Percentiles rank a stretch among this genome's conserved stretches.
Evolutionary conservation across 83 land plant species (phyloP).

Genomic region (Thuja plicata): DNA sequence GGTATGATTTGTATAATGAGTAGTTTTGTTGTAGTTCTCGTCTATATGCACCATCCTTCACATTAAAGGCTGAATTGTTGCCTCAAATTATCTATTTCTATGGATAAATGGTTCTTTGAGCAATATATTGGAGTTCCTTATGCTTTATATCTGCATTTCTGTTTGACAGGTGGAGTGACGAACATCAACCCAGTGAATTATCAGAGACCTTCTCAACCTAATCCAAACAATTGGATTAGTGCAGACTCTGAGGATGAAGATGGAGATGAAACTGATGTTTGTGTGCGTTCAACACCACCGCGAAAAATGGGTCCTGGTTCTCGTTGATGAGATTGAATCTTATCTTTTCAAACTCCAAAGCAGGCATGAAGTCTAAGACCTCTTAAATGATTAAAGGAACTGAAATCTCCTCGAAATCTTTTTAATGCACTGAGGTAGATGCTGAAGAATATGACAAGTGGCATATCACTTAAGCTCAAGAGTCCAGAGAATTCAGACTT

Average conservation of each 20-base stretch:
- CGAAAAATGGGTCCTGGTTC: background rate
- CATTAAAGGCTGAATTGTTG: background rate
- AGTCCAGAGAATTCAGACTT: background rate
- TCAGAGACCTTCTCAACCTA: slow-evolving; percentile 1
- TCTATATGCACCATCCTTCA: background rate
- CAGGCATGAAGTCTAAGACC: background rate
- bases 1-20: background rate
- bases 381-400: background rate
- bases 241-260: slow-evolving; percentile 15
- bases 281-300: slow-evolving; percentile 10
- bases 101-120: background rate
- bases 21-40: background rate
- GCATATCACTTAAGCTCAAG: background rate
- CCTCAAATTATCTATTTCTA: background rate
- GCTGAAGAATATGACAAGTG: background rate
- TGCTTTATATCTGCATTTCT: background rate
- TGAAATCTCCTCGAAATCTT: background rate
- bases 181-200: background rate
- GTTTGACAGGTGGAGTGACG: background rate
- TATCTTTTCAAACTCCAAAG: background rate
- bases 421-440: background rate
- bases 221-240: slow-evolving; percentile 11
- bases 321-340: background rate
- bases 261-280: slow-evolving; percentile 8
- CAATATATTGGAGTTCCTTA: background rate